Evolutionary conservation across 2,329 filamentous ascomycete species (phyloP), one percentile per base, ranked within the genome.

Genomic region (Zymoseptoria tritici): DNA sequence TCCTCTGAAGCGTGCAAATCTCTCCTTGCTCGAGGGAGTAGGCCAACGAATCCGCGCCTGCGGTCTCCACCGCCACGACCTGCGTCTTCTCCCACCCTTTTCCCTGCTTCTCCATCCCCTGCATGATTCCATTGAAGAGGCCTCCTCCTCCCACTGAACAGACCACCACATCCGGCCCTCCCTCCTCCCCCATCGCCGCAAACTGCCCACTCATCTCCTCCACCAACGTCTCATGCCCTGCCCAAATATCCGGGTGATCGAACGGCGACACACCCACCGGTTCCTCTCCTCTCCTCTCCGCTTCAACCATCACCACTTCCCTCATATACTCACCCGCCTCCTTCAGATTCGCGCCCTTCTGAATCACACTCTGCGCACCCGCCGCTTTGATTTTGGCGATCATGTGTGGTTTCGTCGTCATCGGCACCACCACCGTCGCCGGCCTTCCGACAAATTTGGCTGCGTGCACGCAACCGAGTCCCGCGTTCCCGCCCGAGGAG

Each of bases 141-240:
- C 91, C 90, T 16, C 91, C 91, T 9, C 91, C 91, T 6, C 91
- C 91, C 46, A 92, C 89, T 60, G 81, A 87, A 74, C 89, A 93
- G 52, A 94, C 81, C 11, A 96, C 79, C 2, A 81, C 88, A 67
- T 91, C 86, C 2, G 89, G 80, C 9, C 77, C 77, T 2, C 74
- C 72, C 26, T 56, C 52, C 20, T 46, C 9, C 5, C 57, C 68
- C 58, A 69, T 60, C 26, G 56, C 70, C 57, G 62, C 21, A 21
- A 79, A 65, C 64, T 81, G 77, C 4, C 68, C 58, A 21, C 69
- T 66, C 21, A 81, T 71, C 67, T 82, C 80, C 55, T 81, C 76
- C 54, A 89, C 77, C 11, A 89, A 73, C 21, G 79, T 84, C 5
- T 79, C 75, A 60, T 86, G 82, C 16, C 87, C 88, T 50, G 81